Conservation (phyloP, 768 basidiomycete species). For the Suillus paluster region DNA sequence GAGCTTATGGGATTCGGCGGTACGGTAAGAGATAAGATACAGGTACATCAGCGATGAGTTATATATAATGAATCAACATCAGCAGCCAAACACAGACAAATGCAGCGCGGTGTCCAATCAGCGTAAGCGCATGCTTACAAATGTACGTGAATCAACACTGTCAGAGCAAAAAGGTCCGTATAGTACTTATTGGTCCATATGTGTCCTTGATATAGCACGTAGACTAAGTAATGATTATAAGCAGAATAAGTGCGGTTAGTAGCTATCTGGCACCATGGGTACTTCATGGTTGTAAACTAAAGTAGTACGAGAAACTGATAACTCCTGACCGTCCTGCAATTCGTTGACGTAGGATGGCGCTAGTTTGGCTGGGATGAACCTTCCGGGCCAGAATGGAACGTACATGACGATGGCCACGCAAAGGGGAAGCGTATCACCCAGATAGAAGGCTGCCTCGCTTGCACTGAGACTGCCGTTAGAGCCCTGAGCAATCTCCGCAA, state of each 20-base stretch:
- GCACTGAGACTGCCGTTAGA: constrained; percentile 59
- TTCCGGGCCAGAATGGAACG: constrained; percentile 67
- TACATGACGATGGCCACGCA: constrained; percentile 63
- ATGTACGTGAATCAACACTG: not conserved
- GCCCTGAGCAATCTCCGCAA: constrained; percentile 67
- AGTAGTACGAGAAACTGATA: not conserved
- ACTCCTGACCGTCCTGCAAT: not conserved
- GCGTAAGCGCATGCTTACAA: too few species aligned
- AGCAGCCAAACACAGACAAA: too few species aligned
- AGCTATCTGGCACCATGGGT: not conserved
- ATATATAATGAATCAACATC: too few species aligned
- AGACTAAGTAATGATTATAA: not conserved
- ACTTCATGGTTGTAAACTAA: not conserved
- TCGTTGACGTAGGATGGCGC: not conserved
- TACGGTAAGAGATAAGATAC: too few species aligned
- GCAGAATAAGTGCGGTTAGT: not conserved
- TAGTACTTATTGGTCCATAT: not conserved
- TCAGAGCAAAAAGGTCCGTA: not conserved
- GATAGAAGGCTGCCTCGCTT: constrained; percentile 67
- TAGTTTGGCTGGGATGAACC: constrained; percentile 42
- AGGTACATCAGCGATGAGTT: too few species aligned
- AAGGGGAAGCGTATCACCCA: constrained; percentile 67
- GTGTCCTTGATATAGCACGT: not conserved
- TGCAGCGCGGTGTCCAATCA: too few species aligned
- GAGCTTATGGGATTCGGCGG: too few species aligned